Evolutionary conservation across 148 eudicot genomes (phyloP).

Genomic region (Rhododendron ovatum): DNA sequence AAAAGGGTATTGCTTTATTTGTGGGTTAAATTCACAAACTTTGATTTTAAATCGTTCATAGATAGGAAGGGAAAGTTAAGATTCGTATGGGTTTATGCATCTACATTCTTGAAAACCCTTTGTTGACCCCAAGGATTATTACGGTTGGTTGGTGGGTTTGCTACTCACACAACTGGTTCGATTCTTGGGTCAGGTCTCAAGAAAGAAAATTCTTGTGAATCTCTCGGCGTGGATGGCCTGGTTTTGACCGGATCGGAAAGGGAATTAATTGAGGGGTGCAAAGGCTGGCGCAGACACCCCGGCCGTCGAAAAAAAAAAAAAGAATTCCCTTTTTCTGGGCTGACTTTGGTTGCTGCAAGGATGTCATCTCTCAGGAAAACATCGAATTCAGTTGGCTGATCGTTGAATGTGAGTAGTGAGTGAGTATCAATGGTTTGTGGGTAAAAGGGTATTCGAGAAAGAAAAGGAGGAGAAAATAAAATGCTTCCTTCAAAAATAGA

Average conservation of each 20-base stretch:
- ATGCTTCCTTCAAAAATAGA: not conserved
- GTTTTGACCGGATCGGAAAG: not conserved
- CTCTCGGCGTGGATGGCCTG: not conserved
- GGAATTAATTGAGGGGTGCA: no score
- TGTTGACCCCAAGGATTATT: not conserved
- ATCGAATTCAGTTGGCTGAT: not conserved
- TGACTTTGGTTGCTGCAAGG: not conserved
- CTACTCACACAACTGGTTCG: no score
- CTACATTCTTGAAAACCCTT: not conserved
- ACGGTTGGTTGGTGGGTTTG: not conserved
- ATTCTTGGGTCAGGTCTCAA: no score
- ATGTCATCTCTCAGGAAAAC: not conserved
- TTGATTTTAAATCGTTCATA: not conserved
- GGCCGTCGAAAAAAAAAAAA: no score
- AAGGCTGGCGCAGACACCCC: not conserved
- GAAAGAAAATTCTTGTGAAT: no score
- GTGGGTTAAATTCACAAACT: not conserved
- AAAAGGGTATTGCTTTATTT: not conserved
- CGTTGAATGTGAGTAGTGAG: not conserved
- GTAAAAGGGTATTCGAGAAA: not conserved
- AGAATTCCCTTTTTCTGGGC: not conserved
- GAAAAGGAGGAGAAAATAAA: not conserved
- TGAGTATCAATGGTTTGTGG: not conserved
- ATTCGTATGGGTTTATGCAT: not conserved
- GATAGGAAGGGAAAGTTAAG: not conserved